Conservation (phyloP, 352 stramenopile genomes). For the Nothophytophthora sp. region DNA sequence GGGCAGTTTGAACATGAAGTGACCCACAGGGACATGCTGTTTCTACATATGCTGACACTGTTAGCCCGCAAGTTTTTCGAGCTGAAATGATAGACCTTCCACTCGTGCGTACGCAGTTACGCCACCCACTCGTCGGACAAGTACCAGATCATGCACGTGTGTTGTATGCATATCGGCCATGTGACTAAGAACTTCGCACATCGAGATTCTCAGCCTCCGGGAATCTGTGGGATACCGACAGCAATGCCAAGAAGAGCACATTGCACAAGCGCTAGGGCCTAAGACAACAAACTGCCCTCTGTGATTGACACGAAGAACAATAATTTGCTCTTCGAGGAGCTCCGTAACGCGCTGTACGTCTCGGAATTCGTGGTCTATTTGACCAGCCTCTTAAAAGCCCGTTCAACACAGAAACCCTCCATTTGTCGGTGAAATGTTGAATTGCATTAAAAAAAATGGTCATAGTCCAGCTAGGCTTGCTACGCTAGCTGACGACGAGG, state of each 20-base stretch:
- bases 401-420: too few species aligned
- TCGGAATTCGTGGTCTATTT: conserved; percentile 75
- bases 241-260: conserved; percentile 77
- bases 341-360: conserved; percentile 69
- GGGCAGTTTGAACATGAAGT: conserved; percentile 76
- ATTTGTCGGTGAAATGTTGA: too few species aligned
- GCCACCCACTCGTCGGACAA: conserved; percentile 91
- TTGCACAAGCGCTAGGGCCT: conserved; percentile 84
- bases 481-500: too few species aligned
- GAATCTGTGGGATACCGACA: conserved; percentile 76
- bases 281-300: conserved; percentile 67
- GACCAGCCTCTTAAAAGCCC: too few species aligned
- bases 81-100: conserved; percentile 88
- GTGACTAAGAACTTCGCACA: conserved; percentile 93
- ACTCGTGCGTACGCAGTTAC: conserved; percentile 94
- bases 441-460: too few species aligned
- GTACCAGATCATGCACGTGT: conserved; percentile 92
- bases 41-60: conserved; percentile 82
- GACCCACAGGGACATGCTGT: conserved; percentile 80
- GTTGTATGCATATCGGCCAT: conserved; percentile 93
- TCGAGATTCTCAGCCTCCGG: conserved; percentile 80
- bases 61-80: conserved; percentile 87
- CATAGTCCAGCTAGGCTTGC: too few species aligned
- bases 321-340: conserved; percentile 59
- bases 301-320: conserved; percentile 60